Base-by-base conservation (phyloP, 2,329 filamentous ascomycete genomes). In the Colletotrichum gigasporum region DNA sequence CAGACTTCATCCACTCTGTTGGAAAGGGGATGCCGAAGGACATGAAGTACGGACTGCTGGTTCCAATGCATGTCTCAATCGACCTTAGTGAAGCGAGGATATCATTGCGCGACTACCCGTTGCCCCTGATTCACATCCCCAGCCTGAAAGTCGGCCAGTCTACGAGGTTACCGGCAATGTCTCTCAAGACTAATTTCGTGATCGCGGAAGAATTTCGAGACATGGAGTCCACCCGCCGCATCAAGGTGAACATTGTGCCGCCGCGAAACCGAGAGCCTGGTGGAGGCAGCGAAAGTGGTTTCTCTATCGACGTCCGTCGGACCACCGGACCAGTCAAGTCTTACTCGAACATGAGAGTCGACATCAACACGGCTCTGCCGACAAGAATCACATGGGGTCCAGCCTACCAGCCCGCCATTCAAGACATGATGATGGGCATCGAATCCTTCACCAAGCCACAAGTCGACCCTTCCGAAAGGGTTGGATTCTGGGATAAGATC, bases 401-500 rank as follows among this genome's bases (percentile, higher is more conserved):
- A 45, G 97, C 94, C 2, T 99, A 98, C 73, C 96, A 99, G 73
- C 96, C 96, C 26, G 95, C 95, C 2, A 95, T 99, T 50, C 96
- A 99, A 76, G 96, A 99, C 73, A 97, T 98, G 91, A 99, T 99
- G 96, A 97, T 98, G 87, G 94, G 94, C 24, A 92, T 99, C 66
- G 96, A 99, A 78, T 95, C 92, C 2, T 98, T 99, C 75, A 97
- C 95, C 1, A 99, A 99, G 74, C 93, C 95, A 7, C 94, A 95
- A 67, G 84, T 97, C 26, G 96, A 99, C 75, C 91, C 92, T 1
- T 98, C 96, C 0, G 96, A 99, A 68, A 87, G 91, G 59, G 93
- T 97, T 47, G 96, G 96, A 3, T 99, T 99, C 80, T 99, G 96
- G 96, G 96, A 99, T 79, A 99, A 99, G 83, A 94, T 99, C 53